Evolutionary conservation across 1,284 basidiomycete species (phyloP).

Genomic region (Tremellales sp.): DNA sequence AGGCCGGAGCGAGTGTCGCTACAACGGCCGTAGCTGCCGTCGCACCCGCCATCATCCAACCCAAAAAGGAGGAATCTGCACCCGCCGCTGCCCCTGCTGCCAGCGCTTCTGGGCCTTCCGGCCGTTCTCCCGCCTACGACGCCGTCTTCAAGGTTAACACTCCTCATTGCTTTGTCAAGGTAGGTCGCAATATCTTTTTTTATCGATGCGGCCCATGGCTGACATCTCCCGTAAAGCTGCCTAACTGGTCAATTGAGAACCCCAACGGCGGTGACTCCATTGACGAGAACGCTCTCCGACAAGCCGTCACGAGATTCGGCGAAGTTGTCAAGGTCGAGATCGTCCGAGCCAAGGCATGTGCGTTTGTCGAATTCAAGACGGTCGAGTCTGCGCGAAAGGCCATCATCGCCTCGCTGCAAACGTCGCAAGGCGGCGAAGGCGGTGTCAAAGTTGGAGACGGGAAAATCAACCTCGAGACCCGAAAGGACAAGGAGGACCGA

Average conservation of each 20-base stretch:
- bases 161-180: constrained; percentile 84
- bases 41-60: constrained; percentile 13
- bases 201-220: background rate
- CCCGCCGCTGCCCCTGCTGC: constrained; percentile 23
- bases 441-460: constrained; percentile 69
- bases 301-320: constrained; percentile 71
- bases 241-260: constrained; percentile 46
- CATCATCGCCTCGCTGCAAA: constrained; percentile 66
- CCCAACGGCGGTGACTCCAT: constrained; percentile 69
- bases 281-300: constrained; percentile 58
- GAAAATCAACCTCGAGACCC: constrained; percentile 74
- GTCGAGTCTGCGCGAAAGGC: constrained; percentile 80
- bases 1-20: constrained; percentile 20
- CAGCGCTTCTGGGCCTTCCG: constrained; percentile 15
- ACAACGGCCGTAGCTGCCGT: constrained; percentile 18
- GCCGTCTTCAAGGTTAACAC: constrained; percentile 63
- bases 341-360: constrained; percentile 82
- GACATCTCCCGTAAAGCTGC: constrained; percentile 33
- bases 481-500: constrained; percentile 80
- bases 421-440: constrained; percentile 73
- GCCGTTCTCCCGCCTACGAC: constrained; percentile 53
- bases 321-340: constrained; percentile 84
- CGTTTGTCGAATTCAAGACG: constrained; percentile 83
- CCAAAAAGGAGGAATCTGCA: constrained; percentile 11
- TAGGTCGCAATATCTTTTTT: constrained; percentile 40